Evolutionary conservation across 768 basidiomycete genomes (phyloP), one percentile per base, ranked within the genome.

Genomic region (Mrakia blollopis): DNA sequence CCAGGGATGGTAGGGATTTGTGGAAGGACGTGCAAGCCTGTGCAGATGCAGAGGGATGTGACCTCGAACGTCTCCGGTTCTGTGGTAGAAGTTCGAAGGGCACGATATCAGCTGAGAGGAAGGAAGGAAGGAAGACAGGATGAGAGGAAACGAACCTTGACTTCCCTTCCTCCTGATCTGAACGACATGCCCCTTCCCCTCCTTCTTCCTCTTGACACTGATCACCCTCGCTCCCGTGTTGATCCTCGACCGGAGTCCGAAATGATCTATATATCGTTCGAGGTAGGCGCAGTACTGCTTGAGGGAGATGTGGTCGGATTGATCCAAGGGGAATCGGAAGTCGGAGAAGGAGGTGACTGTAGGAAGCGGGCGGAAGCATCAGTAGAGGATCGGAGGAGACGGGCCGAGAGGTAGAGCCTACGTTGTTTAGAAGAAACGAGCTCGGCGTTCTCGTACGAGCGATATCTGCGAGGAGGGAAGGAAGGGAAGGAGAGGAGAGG

Each of bases 251-350:
- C 76, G 80, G 37, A 89, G 80, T 9, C 80, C 73, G 79, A 88
- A 88, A 73, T 87, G 82, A 7, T 81, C 75, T 63, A 85, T 84
- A 79, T 88, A 88, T 25, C 81, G 83, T 61, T 84, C 81, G 21
- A 90, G 85, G 81, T 90, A 89, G 13, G 83, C 79, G 67, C 88
- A 86, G 79, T 88, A 90, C 82, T 87, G 84, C 82, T 85, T 83
- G 9, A 88, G 79, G 2, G 85, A 85, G 32, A 87, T 80, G 79
- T 88, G 87, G 80, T 88, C 88, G 18, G 83, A 80, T 75, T 87
- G 86, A 21, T 82, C 81, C 16, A 85, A 77, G 16, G 88, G 86
- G 39, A 88, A 72, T 3, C 76, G 70, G 21, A 67, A 77, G 76
- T 77, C 76, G 28, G 32, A 37, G 39, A 77, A 77, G 44, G 71